Evolutionary conservation across 2,329 filamentous ascomycete genomes (phyloP).

Genomic region (Verticillium longisporum): DNA sequence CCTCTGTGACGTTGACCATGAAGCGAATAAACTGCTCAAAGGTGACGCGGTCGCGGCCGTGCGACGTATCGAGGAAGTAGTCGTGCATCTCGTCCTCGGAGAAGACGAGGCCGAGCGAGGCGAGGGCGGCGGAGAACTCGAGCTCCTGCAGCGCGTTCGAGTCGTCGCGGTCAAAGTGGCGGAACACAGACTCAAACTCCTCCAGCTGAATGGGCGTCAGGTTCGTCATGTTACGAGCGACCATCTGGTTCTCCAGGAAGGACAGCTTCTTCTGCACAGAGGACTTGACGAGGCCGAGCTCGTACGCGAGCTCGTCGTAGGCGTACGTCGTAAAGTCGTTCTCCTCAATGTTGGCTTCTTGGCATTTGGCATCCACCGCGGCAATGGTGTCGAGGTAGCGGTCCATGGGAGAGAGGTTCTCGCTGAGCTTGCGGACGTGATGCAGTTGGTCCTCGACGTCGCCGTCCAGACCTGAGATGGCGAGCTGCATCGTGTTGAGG

Average conservation of each 20-base stretch:
- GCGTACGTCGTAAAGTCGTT: constrained; percentile 99
- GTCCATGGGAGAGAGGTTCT: constrained; percentile 83
- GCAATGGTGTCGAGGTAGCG: constrained; percentile 85
- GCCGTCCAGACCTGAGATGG: constrained; percentile 93
- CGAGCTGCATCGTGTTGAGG: constrained; percentile 87
- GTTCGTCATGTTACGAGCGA: constrained; percentile 97
- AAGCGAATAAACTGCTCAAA: constrained; percentile 99
- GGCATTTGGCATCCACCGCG: constrained; percentile 78
- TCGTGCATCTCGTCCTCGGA: constrained; percentile 98
- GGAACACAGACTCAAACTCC: constrained; percentile 97
- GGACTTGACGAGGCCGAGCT: constrained; percentile 82
- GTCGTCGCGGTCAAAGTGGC: constrained; percentile 92
- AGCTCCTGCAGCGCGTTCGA: constrained; percentile 87
- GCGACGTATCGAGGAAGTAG: constrained; percentile 83
- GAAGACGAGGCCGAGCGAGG: constrained; percentile 91
- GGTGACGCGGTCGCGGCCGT: constrained; percentile 71
- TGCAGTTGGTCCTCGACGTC: constrained; percentile 91
- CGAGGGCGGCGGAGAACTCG: constrained; percentile 91
- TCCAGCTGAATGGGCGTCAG: constrained; percentile 96
- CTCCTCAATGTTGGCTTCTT: constrained; percentile 96
- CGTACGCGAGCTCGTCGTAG: constrained; percentile 92
- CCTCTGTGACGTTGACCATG: constrained; percentile 98
- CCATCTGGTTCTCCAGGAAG: constrained; percentile 97
- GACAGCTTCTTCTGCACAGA: constrained; percentile 94
- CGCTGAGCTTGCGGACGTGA: constrained; percentile 78